A percentile compares a stretch with the other conserved stretches of the same genome.
Evolutionary conservation across 129 eudicot species (phyloP).

Genomic region (Centella asiatica): DNA sequence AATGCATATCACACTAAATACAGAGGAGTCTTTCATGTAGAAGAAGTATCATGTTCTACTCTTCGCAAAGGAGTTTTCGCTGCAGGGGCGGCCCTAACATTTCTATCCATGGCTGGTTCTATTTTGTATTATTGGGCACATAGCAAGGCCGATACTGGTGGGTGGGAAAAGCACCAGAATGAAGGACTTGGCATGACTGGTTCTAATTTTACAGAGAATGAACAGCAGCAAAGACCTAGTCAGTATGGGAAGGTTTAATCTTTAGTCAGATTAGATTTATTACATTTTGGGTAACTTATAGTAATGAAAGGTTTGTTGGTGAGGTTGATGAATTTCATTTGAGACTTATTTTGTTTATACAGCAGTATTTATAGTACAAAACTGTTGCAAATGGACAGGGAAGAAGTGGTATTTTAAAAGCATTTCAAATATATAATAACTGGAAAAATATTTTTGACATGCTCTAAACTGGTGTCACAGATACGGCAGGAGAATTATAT

Average conservation of each 20-base stretch:
- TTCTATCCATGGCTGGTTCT: slow-evolving; percentile 76
- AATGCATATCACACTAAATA: slow-evolving; percentile 97
- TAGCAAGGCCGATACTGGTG: slow-evolving; percentile 87
- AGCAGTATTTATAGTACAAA: slow-evolving; percentile 8
- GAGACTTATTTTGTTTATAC: slow-evolving; percentile 1
- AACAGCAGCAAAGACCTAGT: slow-evolving; percentile 27
- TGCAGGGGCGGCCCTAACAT: slow-evolving; percentile 80
- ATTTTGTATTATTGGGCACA: slow-evolving; percentile 66
- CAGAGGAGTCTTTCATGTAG: slow-evolving; percentile 42
- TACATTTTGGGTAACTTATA: slow-evolving; percentile 11
- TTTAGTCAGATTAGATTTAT: slow-evolving; percentile 2
- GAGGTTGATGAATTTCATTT: neutral
- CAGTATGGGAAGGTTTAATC: slow-evolving; percentile 40
- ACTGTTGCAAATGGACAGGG: too few species aligned
- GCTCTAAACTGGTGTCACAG: too few species aligned
- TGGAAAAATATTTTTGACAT: too few species aligned
- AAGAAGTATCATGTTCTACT: slow-evolving; percentile 67
- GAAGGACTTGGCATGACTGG: slow-evolving; percentile 75
- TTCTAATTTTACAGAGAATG: slow-evolving; percentile 31
- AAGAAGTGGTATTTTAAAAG: too few species aligned
- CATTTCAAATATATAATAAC: too few species aligned
- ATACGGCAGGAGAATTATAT: too few species aligned
- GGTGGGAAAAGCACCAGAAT: slow-evolving; percentile 79
- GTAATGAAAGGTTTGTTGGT: neutral
- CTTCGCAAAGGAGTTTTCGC: slow-evolving; percentile 97